These are phyloP conservation scores for Exsudoporus floridanus DNA, from an alignment of 1,284 basidiomycete genomes.

Conservation along the genomic window DNA sequence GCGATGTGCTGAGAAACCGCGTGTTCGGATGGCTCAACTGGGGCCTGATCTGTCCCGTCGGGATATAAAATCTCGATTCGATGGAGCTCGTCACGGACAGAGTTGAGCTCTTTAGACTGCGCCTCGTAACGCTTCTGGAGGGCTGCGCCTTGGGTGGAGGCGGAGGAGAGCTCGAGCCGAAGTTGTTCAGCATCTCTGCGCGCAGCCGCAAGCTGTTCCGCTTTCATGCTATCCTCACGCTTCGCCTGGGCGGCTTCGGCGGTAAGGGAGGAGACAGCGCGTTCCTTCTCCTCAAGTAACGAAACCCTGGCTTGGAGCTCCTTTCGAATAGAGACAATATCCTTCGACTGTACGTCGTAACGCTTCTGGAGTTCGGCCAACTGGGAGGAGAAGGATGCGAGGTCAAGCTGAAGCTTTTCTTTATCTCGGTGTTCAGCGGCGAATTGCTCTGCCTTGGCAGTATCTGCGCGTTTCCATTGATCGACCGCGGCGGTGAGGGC, in stretches of 20 bases:
- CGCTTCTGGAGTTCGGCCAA: not conserved
- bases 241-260: not conserved
- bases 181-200: slow-evolving; percentile 3
- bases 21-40: not conserved
- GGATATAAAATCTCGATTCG: not conserved
- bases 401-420: slow-evolving; percentile 4
- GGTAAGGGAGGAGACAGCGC: slow-evolving; percentile 1
- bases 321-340: slow-evolving; percentile 1
- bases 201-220: not conserved
- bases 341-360: slow-evolving; percentile 6
- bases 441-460: not conserved
- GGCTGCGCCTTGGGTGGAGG: not conserved
- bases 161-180: not conserved
- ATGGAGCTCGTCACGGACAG: not conserved
- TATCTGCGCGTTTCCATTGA: not conserved
- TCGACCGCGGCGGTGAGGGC: not conserved
- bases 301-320: slow-evolving; percentile 1
- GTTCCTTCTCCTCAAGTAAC: slow-evolving; percentile 2
- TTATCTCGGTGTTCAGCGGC: not conserved
- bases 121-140: not conserved
- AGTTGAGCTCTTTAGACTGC: not conserved
- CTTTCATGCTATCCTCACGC: not conserved
- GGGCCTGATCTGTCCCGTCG: not conserved
- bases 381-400: not conserved
- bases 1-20: not conserved